Evolutionary conservation across 192 early-diverging fungal species (phyloP).

Genomic region (Coemansia sp.): DNA sequence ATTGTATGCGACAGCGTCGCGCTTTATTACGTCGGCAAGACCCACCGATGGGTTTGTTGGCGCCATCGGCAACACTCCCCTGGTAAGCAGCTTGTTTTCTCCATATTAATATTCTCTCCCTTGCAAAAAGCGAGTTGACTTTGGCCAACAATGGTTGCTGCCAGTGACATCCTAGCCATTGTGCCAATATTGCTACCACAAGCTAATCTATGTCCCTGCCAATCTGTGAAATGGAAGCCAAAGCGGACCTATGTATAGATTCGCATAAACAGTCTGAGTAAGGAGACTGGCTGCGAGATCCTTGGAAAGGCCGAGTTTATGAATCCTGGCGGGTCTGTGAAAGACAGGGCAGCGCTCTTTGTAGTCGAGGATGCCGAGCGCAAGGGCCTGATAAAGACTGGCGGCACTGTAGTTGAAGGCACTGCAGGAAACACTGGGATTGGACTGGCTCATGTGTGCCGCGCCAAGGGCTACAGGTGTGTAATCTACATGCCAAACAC

Average conservation of each 20-base stretch:
- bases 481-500: constrained; percentile 99
- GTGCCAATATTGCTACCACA: not conserved
- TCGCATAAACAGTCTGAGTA: constrained; percentile 65
- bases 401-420: constrained; percentile 87
- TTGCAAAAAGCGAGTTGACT: not conserved
- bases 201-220: not conserved
- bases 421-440: constrained; percentile 95
- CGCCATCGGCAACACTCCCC: constrained; percentile 88
- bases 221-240: not conserved
- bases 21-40: constrained; percentile 48
- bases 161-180: not conserved
- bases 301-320: constrained; percentile 95
- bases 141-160: not conserved
- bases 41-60: constrained; percentile 72
- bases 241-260: constrained; percentile 50
- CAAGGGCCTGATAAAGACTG: constrained; percentile 76
- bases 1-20: constrained; percentile 37
- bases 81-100: constrained; percentile 58
- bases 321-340: constrained; percentile 96
- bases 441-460: constrained; percentile 90
- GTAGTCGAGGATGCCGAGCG: constrained; percentile 95
- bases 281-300: constrained; percentile 83
- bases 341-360: constrained; percentile 93
- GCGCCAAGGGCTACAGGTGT: constrained; percentile 91
- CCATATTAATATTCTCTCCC: not conserved